Base-by-base conservation (phyloP, 257 asterid genomes). In the Salvia miltiorrhiza region DNA sequence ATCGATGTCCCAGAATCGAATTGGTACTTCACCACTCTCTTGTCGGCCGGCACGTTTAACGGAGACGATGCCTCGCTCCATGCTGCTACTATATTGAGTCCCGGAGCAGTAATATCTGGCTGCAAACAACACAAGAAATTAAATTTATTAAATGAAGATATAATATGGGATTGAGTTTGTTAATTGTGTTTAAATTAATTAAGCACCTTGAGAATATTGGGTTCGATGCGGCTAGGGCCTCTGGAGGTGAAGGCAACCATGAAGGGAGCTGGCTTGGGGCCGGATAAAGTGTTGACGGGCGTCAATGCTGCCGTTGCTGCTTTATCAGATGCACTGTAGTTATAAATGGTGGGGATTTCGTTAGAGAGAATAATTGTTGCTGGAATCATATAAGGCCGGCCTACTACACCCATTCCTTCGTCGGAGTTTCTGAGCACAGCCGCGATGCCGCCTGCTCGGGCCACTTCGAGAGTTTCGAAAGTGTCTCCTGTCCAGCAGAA, bases 21-120 rank as follows among this genome's bases (percentile, higher is more conserved):
- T 0, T 79, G 49, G 32, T 61, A 86, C 69, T 81, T 73, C 1
- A 70, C 84, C 9, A 73, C 78, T 65, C 84, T 56, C 14, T 17
- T 19, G 41, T 80, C 86, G 8, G 32, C 3, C 5, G 71, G 75
- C 8, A 72, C 58, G 0, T 54, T 45, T 20, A 75, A 14, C 23
- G 84, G 87, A 14, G 83, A 63, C 2, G 84, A 39, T 9, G 76
- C 86, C 43, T 73, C 83, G 47, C 84, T 85, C 90, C 89, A 87
- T 11, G 95, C 89, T 10, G 95, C 96, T 63, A 85, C 74, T 71
- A 87, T 80, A n/a, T 85, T 78, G 9, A 87, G 49, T 14, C 93
- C 90, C 1, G 96, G 95, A 2, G 93, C 96, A n/a, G 90, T 84
- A 59, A 90, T 76, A 70, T 87, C 92, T 0, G 93, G 95, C 93